These are phyloP conservation scores for Verticillium nonalfalfae DNA, from an alignment of 2,329 filamentous ascomycete genomes.

Conservation along the genomic window DNA sequence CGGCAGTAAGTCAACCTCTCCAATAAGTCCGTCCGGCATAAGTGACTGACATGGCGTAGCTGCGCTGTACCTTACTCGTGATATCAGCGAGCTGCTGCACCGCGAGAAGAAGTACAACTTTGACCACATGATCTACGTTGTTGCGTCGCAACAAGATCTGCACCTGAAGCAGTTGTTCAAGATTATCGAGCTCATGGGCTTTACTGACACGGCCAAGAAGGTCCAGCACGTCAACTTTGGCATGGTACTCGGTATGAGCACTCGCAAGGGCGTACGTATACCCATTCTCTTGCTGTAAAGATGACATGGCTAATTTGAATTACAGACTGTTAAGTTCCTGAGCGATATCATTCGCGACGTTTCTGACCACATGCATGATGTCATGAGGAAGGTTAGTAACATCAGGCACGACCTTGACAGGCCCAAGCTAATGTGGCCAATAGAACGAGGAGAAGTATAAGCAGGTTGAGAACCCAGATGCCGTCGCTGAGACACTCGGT, in stretches of 20 bases:
- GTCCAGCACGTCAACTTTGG: conserved; percentile 74
- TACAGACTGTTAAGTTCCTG: conserved; percentile 63
- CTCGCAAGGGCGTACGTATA: conserved; percentile 44
- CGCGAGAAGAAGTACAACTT: conserved; percentile 43
- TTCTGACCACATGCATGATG: conserved; percentile 77
- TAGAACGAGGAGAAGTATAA: conserved; percentile 83
- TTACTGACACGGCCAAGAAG: conserved; percentile 60
- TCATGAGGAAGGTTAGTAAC: conserved; percentile 59
- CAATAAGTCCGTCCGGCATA: no score
- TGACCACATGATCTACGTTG: conserved; percentile 76
- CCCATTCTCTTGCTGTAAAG: background rate
- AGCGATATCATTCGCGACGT: conserved; percentile 56
- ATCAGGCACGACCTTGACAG: background rate
- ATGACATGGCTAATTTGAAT: background rate
- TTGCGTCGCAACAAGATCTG: conserved; percentile 65
- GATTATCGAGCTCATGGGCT: conserved; percentile 65
- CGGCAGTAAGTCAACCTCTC: conserved; percentile 36
- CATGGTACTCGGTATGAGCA: conserved; percentile 65
- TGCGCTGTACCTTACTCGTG: conserved; percentile 70
- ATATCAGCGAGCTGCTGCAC: conserved; percentile 68
- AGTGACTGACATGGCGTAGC: conserved; percentile 18
- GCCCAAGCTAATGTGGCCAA: background rate
- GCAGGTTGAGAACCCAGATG: conserved; percentile 77
- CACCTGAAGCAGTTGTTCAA: conserved; percentile 73
- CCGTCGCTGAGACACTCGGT: conserved; percentile 79